Conservation (phyloP, 2,329 filamentous ascomycete genomes). For the Paracorniculantispora psalliotae region DNA sequence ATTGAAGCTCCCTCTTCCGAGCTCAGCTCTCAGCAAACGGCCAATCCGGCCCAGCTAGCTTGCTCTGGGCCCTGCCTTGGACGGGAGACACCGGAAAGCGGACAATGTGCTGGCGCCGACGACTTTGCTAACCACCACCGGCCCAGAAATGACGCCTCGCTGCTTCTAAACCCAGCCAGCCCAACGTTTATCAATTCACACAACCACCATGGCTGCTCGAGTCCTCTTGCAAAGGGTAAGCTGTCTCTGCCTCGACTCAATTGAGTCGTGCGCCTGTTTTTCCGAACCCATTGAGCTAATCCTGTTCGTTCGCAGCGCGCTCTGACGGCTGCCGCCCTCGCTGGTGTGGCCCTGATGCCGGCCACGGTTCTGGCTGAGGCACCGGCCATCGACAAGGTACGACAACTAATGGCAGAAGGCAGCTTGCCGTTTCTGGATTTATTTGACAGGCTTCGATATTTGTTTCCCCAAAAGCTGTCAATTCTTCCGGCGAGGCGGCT, state of each 20-base stretch:
- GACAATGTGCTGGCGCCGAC: constrained; percentile 11
- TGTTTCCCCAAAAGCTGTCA: background rate
- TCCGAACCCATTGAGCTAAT: constrained; percentile 23
- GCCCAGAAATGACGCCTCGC: constrained; percentile 13
- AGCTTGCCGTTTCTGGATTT: constrained; percentile 13
- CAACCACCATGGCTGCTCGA: constrained; percentile 14
- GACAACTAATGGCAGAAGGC: background rate
- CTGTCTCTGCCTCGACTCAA: background rate
- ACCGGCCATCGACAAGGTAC: constrained; percentile 23
- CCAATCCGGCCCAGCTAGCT: background rate
- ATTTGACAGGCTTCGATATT: constrained; percentile 2
- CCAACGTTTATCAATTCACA: background rate
- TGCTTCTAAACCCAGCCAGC: background rate
- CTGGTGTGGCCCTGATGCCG: constrained; percentile 43
- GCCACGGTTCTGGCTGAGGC: constrained; percentile 48
- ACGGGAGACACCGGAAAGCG: constrained; percentile 12
- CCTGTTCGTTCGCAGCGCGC: constrained; percentile 40
- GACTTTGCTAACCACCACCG: constrained; percentile 8
- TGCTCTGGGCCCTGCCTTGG: background rate
- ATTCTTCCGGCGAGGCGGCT: constrained; percentile 1
- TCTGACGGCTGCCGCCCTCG: constrained; percentile 46
- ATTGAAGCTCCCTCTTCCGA: constrained; percentile 6
- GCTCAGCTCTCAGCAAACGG: background rate
- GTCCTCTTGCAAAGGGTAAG: constrained; percentile 13
- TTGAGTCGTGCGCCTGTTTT: background rate